phyloP scores from a whole-genome alignment of 78 protist genomes.

The Blattamonas nauphoetae region DNA sequence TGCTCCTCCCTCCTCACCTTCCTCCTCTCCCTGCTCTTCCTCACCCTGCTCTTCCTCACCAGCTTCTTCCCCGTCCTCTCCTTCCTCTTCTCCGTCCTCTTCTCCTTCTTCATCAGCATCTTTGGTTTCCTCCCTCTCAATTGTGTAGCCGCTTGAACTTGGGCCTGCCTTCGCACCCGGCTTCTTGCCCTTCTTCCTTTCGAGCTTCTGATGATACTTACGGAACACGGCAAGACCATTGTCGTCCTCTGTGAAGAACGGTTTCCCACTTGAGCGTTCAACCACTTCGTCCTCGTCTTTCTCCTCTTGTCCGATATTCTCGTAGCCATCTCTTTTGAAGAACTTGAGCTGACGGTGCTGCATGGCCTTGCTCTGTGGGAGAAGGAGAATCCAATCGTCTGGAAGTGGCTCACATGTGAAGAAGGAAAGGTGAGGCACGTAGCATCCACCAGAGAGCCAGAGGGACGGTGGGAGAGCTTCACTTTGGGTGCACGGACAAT shows the following conservation, averaged over 20 bases:
- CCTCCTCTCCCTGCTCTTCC: neutral
- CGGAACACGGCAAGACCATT: neutral
- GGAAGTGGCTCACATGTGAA: slow-evolving; percentile 13
- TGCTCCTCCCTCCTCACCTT: neutral
- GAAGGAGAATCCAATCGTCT: neutral
- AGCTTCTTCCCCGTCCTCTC: neutral
- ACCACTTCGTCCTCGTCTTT: neutral
- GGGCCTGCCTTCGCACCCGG: neutral
- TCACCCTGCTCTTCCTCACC: neutral
- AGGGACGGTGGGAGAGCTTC: neutral
- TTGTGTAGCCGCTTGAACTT: neutral
- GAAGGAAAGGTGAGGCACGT: slow-evolving; percentile 8
- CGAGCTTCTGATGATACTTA: neutral
- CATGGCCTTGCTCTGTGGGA: neutral
- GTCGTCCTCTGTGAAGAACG: neutral
- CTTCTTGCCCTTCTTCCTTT: neutral
- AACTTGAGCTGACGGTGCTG: neutral
- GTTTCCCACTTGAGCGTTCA: neutral
- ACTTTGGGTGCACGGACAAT: neutral
- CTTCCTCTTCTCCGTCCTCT: neutral
- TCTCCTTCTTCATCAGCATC: neutral
- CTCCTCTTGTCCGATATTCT: neutral
- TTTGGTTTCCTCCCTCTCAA: neutral
- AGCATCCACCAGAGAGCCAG: neutral
- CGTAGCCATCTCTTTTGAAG: neutral